Conservation (phyloP, 495 filamentous ascomycete genomes). For the Cairneyella variabilis region DNA sequence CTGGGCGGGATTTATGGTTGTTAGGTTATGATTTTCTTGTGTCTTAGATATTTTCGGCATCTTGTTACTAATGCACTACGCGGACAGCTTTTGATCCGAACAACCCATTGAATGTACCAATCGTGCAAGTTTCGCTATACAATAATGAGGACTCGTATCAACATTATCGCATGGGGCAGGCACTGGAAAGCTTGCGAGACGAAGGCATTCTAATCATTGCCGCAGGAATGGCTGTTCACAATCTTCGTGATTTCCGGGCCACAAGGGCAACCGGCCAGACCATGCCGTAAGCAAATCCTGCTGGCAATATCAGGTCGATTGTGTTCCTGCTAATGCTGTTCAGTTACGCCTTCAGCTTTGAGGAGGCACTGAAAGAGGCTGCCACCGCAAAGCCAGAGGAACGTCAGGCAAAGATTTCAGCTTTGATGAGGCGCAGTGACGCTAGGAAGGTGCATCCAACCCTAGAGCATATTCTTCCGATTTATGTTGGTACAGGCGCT, state of each 20-base stretch:
- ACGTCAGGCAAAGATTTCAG: slow-evolving; percentile 14
- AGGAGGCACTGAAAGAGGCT: slow-evolving; percentile 75
- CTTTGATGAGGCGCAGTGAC: slow-evolving; percentile 38
- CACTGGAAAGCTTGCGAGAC: slow-evolving; percentile 65
- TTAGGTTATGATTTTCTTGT: slow-evolving; percentile 10
- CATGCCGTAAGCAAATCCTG: slow-evolving; percentile 63
- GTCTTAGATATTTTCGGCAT: slow-evolving; percentile 1
- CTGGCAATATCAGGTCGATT: background rate
- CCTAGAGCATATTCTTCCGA: slow-evolving; percentile 77
- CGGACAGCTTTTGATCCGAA: slow-evolving; percentile 56
- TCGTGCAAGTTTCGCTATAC: slow-evolving; percentile 80
- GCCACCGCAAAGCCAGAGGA: slow-evolving; percentile 25
- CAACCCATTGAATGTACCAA: slow-evolving; percentile 72
- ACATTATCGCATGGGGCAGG: slow-evolving; percentile 71
- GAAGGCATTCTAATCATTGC: slow-evolving; percentile 71
- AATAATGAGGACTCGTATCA: slow-evolving; percentile 61
- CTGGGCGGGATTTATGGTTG: slow-evolving; percentile 18
- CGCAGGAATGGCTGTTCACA: slow-evolving; percentile 85
- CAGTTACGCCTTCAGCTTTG: slow-evolving; percentile 45
- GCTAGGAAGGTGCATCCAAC: slow-evolving; percentile 74
- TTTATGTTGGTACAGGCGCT: slow-evolving; percentile 71
- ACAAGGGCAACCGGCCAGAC: slow-evolving; percentile 44
- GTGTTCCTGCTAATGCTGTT: slow-evolving; percentile 4
- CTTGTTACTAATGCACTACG: slow-evolving; percentile 9
- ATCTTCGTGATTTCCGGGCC: slow-evolving; percentile 70